A percentile compares a stretch with the other conserved stretches of the same genome.
These are phyloP conservation scores for Bipolaris gigantea DNA, from an alignment of 2,329 filamentous ascomycete species.

Conservation along the genomic window DNA sequence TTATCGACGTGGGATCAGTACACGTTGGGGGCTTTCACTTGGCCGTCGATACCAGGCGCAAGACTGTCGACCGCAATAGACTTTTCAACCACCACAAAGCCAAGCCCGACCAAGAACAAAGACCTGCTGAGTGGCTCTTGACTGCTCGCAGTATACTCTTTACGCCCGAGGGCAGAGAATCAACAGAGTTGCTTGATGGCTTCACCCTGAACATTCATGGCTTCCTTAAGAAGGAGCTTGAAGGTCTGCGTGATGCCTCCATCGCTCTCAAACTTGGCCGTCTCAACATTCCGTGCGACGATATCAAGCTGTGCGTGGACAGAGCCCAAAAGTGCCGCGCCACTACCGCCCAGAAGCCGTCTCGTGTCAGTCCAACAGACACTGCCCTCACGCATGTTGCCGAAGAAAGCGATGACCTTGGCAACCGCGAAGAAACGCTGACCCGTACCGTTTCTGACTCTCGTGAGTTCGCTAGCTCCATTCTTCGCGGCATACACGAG, in stretches of 20 bases:
- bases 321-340: constrained; percentile 55
- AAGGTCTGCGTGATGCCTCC: constrained; percentile 86
- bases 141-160: constrained; percentile 84
- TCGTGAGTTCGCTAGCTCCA: constrained; percentile 86
- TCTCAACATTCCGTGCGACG: constrained; percentile 87
- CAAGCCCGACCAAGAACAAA: constrained; percentile 59
- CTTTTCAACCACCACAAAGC: constrained; percentile 72
- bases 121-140: constrained; percentile 91
- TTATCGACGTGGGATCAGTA: constrained; percentile 80
- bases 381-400: constrained; percentile 73
- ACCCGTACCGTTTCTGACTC: constrained; percentile 87
- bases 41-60: constrained; percentile 85
- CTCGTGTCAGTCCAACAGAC: constrained; percentile 49
- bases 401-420: constrained; percentile 70
- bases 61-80: constrained; percentile 86
- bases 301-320: constrained; percentile 67
- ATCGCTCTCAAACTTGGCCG: constrained; percentile 89
- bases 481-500: constrained; percentile 90
- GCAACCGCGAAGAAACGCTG: constrained; percentile 67
- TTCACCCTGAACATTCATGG: constrained; percentile 89
- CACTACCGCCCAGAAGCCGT: constrained; percentile 13
- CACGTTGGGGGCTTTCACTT: constrained; percentile 83
- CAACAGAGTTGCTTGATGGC: constrained; percentile 85
- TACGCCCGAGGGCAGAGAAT: constrained; percentile 79
- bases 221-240: constrained; percentile 78